phyloP scores from a whole-genome alignment of 306 rosid genomes.

The Arachis stenosperma region DNA sequence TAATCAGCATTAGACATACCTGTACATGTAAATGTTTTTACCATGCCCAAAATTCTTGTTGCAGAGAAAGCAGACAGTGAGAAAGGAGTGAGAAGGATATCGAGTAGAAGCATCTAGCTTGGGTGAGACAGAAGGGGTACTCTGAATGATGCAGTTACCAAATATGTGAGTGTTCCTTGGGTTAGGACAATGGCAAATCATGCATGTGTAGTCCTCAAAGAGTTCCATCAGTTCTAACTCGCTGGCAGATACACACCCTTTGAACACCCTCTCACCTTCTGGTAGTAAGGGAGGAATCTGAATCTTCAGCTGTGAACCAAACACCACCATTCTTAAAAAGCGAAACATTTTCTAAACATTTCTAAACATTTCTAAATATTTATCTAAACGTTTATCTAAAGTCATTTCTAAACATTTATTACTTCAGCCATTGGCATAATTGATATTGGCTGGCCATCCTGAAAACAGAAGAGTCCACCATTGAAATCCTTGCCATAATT shows the following conservation, averaged over 20 bases:
- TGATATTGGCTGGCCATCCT: no score
- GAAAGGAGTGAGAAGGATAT: slow-evolving; percentile 56
- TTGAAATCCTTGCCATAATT: no score
- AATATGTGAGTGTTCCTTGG: slow-evolving; percentile 83
- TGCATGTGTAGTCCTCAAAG: slow-evolving; percentile 90
- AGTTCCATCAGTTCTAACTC: slow-evolving; percentile 88
- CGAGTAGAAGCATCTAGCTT: neutral
- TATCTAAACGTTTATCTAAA: no score
- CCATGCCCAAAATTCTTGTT: slow-evolving; percentile 73
- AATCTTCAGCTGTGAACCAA: slow-evolving; percentile 85
- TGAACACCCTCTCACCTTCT: slow-evolving; percentile 37
- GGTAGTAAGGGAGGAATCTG: slow-evolving; percentile 58
- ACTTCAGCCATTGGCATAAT: no score
- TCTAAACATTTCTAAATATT: no score
- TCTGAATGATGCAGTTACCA: slow-evolving; percentile 70
- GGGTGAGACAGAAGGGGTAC: slow-evolving; percentile 53
- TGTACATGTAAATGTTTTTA: slow-evolving; percentile 90
- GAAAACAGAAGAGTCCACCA: no score
- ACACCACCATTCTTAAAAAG: slow-evolving; percentile 55
- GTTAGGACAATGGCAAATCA: slow-evolving; percentile 74
- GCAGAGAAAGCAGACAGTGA: slow-evolving; percentile 76
- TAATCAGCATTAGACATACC: slow-evolving; percentile 42
- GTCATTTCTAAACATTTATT: no score
- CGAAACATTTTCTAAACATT: no score
- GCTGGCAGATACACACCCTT: slow-evolving; percentile 58